These are phyloP conservation scores for Echeveria elegans DNA, from an alignment of 164 flowering plant genomes.

Conservation along the genomic window DNA sequence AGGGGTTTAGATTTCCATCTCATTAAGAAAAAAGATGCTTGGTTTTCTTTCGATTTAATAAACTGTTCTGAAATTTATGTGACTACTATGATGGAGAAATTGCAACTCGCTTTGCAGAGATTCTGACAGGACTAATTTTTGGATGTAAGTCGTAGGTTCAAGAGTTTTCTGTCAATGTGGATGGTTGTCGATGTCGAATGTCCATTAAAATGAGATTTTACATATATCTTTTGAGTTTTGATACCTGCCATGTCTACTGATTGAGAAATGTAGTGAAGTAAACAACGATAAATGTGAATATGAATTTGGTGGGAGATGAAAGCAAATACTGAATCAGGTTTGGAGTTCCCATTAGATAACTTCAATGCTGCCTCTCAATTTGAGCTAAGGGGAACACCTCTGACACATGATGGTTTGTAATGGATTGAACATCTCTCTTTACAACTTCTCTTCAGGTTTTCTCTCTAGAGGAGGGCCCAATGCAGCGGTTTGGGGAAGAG, in stretches of 20 bases:
- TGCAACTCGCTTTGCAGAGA: neutral
- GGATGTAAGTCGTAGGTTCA: too few species aligned
- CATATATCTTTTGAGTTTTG: too few species aligned
- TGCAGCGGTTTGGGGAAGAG: constrained; percentile 48
- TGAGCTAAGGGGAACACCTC: neutral
- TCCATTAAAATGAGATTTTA: neutral
- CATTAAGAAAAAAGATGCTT: neutral
- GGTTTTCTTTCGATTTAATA: neutral
- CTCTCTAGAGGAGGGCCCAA: constrained; percentile 78
- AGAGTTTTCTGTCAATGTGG: too few species aligned
- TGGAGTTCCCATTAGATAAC: neutral
- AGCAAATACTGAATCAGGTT: neutral
- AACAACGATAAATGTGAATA: neutral
- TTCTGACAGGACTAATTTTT: too few species aligned
- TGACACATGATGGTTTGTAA: neutral
- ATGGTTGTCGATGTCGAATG: neutral
- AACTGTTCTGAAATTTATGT: neutral
- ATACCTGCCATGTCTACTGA: neutral
- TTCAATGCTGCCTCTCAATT: neutral
- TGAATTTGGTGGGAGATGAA: neutral
- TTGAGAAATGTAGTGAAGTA: neutral
- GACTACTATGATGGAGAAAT: neutral
- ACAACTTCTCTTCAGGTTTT: constrained; percentile 43
- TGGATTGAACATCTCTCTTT: neutral
- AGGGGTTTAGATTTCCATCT: neutral